Percentiles rank a stretch among this genome's conserved stretches.
These are phyloP conservation scores for Wickerhamiella shivajii DNA, from an alignment of 805 yeast genomes.

Conservation along the genomic window DNA sequence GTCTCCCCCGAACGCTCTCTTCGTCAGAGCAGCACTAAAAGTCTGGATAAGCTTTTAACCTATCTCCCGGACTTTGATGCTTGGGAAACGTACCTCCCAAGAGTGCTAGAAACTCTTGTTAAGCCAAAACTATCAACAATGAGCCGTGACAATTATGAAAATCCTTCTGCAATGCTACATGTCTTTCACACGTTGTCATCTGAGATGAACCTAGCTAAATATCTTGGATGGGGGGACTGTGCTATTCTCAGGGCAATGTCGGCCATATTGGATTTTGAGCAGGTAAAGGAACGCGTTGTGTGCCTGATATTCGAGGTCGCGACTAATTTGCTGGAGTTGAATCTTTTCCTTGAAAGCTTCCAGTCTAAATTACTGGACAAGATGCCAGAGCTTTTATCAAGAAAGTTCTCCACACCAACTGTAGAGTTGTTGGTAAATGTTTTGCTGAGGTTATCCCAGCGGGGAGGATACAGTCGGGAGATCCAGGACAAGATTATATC, in stretches of 20 bases:
- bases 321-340: constrained; percentile 12
- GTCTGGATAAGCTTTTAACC: constrained; percentile 42
- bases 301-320: constrained; percentile 41
- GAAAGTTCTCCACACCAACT: constrained; percentile 10
- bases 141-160: constrained; percentile 65
- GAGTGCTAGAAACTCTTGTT: constrained; percentile 41
- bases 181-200: constrained; percentile 48
- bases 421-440: constrained; percentile 13
- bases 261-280: constrained; percentile 35
- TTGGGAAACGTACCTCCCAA: constrained; percentile 40
- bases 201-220: constrained; percentile 31
- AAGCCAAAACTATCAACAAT: constrained; percentile 53
- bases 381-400: constrained; percentile 9
- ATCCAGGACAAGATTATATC: constrained; percentile 38
- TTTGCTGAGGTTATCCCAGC: constrained; percentile 30
- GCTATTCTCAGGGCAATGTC: constrained; percentile 43
- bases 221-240: constrained; percentile 41
- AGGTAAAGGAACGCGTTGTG: constrained; percentile 56
- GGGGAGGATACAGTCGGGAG: too few relatives aligned
- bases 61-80: constrained; percentile 35
- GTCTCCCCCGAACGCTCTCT: too few relatives aligned
- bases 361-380: not conserved
- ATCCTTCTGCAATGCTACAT: constrained; percentile 62
- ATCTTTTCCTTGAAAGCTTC: not conserved
- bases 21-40: constrained; percentile 54